Evolutionary conservation across 192 early-diverging fungal species (phyloP).

Genomic region (Chytriomyces hyalinus): DNA sequence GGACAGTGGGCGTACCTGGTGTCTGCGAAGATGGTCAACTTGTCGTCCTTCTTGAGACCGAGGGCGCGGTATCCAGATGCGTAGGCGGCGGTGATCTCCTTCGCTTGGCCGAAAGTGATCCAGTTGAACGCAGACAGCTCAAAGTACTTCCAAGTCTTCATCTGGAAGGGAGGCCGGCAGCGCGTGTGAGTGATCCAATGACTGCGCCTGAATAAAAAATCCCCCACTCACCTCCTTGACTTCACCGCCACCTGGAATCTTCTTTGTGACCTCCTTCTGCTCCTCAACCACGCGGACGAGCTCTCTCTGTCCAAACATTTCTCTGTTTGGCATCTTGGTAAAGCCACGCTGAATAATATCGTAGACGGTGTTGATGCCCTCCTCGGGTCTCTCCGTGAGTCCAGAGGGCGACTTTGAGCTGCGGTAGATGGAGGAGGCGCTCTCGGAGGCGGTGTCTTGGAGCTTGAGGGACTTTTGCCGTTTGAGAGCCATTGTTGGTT

Average conservation of each 20-base stretch:
- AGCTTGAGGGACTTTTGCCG: background rate
- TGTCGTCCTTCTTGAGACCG: constrained; percentile 55
- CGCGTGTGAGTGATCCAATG: background rate
- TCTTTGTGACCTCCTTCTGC: constrained; percentile 73
- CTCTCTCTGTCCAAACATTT: constrained; percentile 69
- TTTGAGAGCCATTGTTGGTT: too few relatives aligned
- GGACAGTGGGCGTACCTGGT: constrained; percentile 33
- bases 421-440: background rate
- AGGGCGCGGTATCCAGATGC: constrained; percentile 75
- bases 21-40: constrained; percentile 52
- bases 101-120: constrained; percentile 75
- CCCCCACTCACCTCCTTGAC: constrained; percentile 32
- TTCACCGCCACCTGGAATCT: constrained; percentile 55
- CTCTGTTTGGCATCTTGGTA: background rate
- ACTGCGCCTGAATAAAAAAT: background rate
- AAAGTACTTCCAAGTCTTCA: constrained; percentile 85
- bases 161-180: constrained; percentile 37
- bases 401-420: background rate
- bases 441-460: background rate
- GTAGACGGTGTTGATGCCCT: constrained; percentile 28
- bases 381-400: background rate
- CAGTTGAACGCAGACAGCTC: constrained; percentile 81
- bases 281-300: constrained; percentile 72
- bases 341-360: constrained; percentile 23
- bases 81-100: constrained; percentile 59